Conservation (phyloP, 805 yeast genomes). For the Candida ulmi region DNA sequence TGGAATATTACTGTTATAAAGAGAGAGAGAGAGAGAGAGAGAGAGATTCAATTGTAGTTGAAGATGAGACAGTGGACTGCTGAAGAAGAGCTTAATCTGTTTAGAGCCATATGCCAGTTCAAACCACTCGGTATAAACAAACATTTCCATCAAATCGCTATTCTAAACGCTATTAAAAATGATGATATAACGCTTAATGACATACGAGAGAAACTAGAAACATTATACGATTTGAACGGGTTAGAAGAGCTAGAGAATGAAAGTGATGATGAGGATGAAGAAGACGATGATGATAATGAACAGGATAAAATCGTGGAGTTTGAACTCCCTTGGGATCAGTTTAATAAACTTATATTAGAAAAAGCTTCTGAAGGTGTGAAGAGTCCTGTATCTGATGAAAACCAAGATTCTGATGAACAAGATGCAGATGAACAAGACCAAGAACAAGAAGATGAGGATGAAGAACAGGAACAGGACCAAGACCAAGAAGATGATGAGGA, state of each 20-base stretch:
- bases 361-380: not conserved
- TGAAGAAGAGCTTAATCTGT: slow-evolving; percentile 57
- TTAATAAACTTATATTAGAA: slow-evolving; percentile 24
- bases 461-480: no score
- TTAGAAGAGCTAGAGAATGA: slow-evolving; percentile 50
- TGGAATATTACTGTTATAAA: no score
- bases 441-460: slow-evolving; percentile 2
- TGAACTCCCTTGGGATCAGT: slow-evolving; percentile 38
- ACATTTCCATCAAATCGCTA: slow-evolving; percentile 33
- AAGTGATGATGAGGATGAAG: slow-evolving; percentile 8
- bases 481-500: slow-evolving; percentile 4
- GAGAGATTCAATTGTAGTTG: no score
- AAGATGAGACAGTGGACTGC: slow-evolving; percentile 40
- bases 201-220: slow-evolving; percentile 50
- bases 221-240: slow-evolving; percentile 50
- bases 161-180: slow-evolving; percentile 13
- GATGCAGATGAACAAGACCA: slow-evolving; percentile 3
- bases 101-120: slow-evolving; percentile 55
- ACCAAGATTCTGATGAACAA: slow-evolving; percentile 1
- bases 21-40: no score
- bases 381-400: no score
- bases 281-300: slow-evolving; percentile 31
- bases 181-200: slow-evolving; percentile 35
- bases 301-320: slow-evolving; percentile 21
- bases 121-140: slow-evolving; percentile 57